phyloP scores from a whole-genome alignment of 1,284 basidiomycete species.

The Leccinum variabile region DNA sequence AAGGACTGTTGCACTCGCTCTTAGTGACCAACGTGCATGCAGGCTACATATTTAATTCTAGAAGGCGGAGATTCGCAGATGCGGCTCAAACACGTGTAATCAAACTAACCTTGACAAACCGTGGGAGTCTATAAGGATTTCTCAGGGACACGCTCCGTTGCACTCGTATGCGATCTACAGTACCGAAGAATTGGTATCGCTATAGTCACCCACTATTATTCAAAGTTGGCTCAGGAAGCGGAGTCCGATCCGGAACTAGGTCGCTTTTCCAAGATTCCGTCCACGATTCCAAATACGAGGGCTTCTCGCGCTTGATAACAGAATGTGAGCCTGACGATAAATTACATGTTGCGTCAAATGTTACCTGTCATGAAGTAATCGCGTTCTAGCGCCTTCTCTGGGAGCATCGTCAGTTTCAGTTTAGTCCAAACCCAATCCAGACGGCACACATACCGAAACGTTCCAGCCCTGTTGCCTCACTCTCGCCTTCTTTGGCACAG shows the following conservation, averaged over 20 bases:
- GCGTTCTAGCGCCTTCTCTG: slow-evolving; percentile 85
- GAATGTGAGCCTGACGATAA: slow-evolving; percentile 22
- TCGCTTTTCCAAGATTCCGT: slow-evolving; percentile 80
- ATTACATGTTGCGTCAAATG: slow-evolving; percentile 27
- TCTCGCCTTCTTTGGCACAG: slow-evolving; percentile 69
- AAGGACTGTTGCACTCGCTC: slow-evolving; percentile 8
- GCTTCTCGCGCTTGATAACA: slow-evolving; percentile 72
- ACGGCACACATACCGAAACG: slow-evolving; percentile 69
- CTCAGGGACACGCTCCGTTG: slow-evolving; percentile 9
- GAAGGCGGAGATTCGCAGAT: slow-evolving; percentile 30
- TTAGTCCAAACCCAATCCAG: slow-evolving; percentile 9
- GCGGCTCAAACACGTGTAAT: slow-evolving; percentile 27
- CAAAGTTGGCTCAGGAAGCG: slow-evolving; percentile 21
- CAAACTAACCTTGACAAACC: slow-evolving; percentile 12
- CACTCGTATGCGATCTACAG: slow-evolving; percentile 11
- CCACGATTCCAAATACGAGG: slow-evolving; percentile 86
- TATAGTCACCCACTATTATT: slow-evolving; percentile 7
- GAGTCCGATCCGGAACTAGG: slow-evolving; percentile 45
- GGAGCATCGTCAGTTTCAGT: slow-evolving; percentile 25
- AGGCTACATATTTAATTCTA: slow-evolving; percentile 16
- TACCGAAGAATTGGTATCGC: slow-evolving; percentile 5
- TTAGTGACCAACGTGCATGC: neutral
- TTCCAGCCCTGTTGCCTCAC: slow-evolving; percentile 57
- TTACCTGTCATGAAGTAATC: slow-evolving; percentile 93
- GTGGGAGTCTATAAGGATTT: slow-evolving; percentile 25